Evolutionary conservation across 495 filamentous ascomycete species (phyloP).

Genomic region (Tuber borchii): DNA sequence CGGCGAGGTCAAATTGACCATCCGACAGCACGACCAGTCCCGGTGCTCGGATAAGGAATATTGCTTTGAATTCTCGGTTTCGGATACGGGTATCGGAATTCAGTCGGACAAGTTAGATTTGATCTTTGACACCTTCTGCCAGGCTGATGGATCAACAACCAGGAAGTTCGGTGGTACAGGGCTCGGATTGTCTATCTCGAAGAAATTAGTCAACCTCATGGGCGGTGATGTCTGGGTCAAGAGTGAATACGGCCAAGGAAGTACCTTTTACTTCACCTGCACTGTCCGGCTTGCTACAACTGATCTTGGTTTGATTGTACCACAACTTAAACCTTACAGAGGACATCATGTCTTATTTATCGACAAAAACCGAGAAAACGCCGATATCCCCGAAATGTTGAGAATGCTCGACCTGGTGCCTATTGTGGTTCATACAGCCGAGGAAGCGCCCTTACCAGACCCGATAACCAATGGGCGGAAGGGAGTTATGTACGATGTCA

Average conservation of each 20-base stretch:
- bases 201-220: constrained; percentile 93
- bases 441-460: constrained; percentile 49
- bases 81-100: constrained; percentile 96
- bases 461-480: constrained; percentile 54
- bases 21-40: constrained; percentile 66
- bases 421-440: constrained; percentile 65
- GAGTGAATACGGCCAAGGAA: constrained; percentile 85
- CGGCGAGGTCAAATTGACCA: constrained; percentile 91
- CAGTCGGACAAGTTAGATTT: constrained; percentile 91
- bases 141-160: constrained; percentile 96
- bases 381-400: constrained; percentile 73
- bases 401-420: constrained; percentile 71
- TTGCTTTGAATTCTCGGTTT: constrained; percentile 92
- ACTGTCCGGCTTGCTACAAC: constrained; percentile 78
- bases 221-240: constrained; percentile 96
- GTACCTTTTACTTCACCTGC: constrained; percentile 96
- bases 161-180: constrained; percentile 95
- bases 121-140: constrained; percentile 99
- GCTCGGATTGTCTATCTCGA: constrained; percentile 91
- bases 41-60: constrained; percentile 69
- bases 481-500: constrained; percentile 79
- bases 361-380: constrained; percentile 78
- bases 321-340: constrained; percentile 81
- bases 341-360: constrained; percentile 92
- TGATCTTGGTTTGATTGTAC: constrained; percentile 71